Evolutionary conservation across 768 basidiomycete genomes (phyloP), one percentile per base, ranked within the genome.

Genomic region (Suillus discolor): DNA sequence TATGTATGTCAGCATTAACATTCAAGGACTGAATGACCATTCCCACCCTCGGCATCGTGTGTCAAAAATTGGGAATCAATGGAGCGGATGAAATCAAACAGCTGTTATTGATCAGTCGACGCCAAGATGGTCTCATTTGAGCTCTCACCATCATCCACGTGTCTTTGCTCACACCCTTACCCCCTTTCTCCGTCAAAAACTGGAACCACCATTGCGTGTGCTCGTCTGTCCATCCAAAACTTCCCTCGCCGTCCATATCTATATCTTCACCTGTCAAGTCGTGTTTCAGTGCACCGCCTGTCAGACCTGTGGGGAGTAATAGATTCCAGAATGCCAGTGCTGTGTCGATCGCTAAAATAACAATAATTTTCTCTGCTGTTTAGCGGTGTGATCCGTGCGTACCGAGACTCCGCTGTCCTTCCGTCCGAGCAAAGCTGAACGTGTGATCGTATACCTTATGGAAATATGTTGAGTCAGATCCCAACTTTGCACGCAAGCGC

Each of bases 101-200:
- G 92, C 93, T 94, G 72, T 51, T 65, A 4, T 38, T 11, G 25
- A 65, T 57, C 47, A 64, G 63, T 61, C 45, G 20, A 25, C 53
- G 71, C 62, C 70, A 66, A 11, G 25, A 36, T 7, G 23, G 28
- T 31, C n/a, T 41, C 31, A 25, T 25, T 15, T 41, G 57, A 57
- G 54, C 36, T 16, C 78, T 41, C 44, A 92, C 93, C 93, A 95
- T 94, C 61, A 82, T 77, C 94, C 93, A 95, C 20, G 91, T 92
- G 78, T 94, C 94, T 78, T 91, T 93, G 79, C 92, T 94, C 39
- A 96, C 84, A 6, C 92, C 93, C 73, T 90, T 91, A 25, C 81
- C 81, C 1, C 87, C 88, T 68, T 85, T 89, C 72, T 84, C 79
- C 9, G 60, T 67, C 74, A 96, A 75, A 74, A 87, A 96, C n/a